Evolutionary conservation across 73 alveolate species (phyloP).

Genomic region (Paramecium octaurelia): DNA sequence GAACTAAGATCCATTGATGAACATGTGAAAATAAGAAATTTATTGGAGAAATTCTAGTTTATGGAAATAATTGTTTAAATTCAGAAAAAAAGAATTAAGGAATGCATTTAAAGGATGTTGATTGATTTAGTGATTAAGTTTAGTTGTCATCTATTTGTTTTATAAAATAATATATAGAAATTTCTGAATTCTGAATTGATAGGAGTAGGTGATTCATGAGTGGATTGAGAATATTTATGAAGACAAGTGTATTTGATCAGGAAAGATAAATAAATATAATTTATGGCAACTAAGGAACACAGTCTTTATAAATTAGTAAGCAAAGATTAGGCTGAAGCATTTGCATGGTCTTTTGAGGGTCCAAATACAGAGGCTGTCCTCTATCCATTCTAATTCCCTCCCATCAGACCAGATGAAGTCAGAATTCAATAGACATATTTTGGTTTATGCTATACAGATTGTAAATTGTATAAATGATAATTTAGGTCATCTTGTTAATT

Average conservation of each 20-base stretch:
- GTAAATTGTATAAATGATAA: neutral
- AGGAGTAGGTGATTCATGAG: constrained; percentile 23
- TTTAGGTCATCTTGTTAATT: constrained; percentile 37
- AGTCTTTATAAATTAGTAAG: neutral
- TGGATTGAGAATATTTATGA: neutral
- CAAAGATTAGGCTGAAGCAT: constrained; percentile 41
- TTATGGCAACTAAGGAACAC: constrained; percentile 35
- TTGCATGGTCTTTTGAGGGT: constrained; percentile 53
- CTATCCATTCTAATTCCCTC: constrained; percentile 42
- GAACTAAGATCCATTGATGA: no score
- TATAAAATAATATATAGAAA: neutral
- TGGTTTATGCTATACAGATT: constrained; percentile 49
- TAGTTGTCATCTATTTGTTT: neutral
- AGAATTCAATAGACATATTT: constrained; percentile 39
- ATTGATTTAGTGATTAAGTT: neutral
- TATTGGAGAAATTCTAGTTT: no score
- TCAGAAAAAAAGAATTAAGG: neutral
- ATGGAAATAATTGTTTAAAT: neutral
- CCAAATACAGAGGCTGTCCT: constrained; percentile 16
- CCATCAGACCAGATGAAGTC: constrained; percentile 32
- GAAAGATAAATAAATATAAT: constrained; percentile 9
- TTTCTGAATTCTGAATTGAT: neutral
- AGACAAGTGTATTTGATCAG: neutral
- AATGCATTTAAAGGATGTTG: neutral
- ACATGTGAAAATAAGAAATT: no score